Base-by-base conservation (phyloP, 2,329 filamentous ascomycete species). In the Camillea tinctor region DNA sequence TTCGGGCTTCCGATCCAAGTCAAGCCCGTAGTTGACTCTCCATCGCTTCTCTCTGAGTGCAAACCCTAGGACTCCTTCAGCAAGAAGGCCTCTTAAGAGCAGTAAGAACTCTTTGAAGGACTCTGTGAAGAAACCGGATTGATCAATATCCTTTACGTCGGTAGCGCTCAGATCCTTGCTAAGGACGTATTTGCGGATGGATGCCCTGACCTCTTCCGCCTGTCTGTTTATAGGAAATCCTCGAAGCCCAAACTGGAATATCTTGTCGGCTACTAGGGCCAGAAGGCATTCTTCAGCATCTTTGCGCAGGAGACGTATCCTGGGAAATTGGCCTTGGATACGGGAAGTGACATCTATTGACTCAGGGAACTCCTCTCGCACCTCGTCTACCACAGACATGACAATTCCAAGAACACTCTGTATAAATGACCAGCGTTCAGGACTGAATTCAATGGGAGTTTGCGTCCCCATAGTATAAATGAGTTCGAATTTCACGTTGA, bases 1-100 rank as follows among this genome's bases (percentile, higher is more conserved):
- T 0, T 59, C 53, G 0, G 79, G 80, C 0, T 64, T 63, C 2
- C 84, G 71, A 0, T 61, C 66, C 0, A 66, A 60, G 65, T 86
- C 80, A 0, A 84, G 74, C 0, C 88, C 88, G 60, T 87, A 91
- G 57, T 89, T 81, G 0, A 91, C 87, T 2, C 83, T 74, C 84
- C 85, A 91, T 1, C 87, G 75, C 65, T 90, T 90, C 15, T 81
- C 72, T 0, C 74, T 71, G 0, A 90, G 73, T 0, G 75, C 76
- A 59, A 87, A 88, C 0, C 66, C 65, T 0, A 91, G 66, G 0
- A 90, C 74, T 0, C 84, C 81, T 0, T 77, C 72, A 0, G 84
- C 82, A 8, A 91, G 70, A 0, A 91, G 75, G 0, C 88, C 81
- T 22, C 83, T 75, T 0, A 88, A 66, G 1, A 86, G 71, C 0